Conservation (phyloP, 495 filamentous ascomycete genomes). For the Sphaerosporella brunnea region DNA sequence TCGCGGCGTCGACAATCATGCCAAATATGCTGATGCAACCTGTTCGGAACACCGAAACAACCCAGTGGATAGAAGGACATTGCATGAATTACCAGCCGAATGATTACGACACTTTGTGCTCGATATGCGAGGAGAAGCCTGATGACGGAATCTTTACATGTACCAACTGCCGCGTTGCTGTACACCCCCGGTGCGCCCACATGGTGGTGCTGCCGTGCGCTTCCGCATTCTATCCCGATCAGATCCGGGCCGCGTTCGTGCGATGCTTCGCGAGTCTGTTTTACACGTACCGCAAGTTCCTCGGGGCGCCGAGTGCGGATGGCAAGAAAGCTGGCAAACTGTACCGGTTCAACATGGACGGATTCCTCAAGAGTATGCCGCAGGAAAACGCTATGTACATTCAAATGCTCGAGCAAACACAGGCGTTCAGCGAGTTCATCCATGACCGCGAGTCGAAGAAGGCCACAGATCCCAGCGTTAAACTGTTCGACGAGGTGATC, state of each 20-base stretch:
- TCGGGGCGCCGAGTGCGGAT: constrained; percentile 56
- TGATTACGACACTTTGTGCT: constrained; percentile 54
- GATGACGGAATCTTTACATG: constrained; percentile 86
- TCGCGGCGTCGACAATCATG: constrained; percentile 97
- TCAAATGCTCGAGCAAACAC: constrained; percentile 72
- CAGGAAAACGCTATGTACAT: constrained; percentile 83
- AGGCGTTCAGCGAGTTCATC: constrained; percentile 95
- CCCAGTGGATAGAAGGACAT: constrained; percentile 86
- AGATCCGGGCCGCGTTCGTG: constrained; percentile 82
- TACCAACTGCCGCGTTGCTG: constrained; percentile 49
- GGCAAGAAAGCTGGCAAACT: constrained; percentile 72
- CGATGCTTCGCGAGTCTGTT: constrained; percentile 85
- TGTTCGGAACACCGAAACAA: constrained; percentile 68
- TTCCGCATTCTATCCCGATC: constrained; percentile 73
- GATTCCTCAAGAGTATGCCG: constrained; percentile 76
- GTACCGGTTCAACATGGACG: constrained; percentile 90
- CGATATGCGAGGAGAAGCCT: constrained; percentile 73
- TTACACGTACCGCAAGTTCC: constrained; percentile 82
- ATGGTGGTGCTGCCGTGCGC: constrained; percentile 77
- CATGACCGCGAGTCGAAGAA: constrained; percentile 63
- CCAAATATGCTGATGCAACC: constrained; percentile 74
- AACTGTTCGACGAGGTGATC: constrained; percentile 90
- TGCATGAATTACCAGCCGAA: constrained; percentile 56
- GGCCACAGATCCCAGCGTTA: constrained; percentile 43
- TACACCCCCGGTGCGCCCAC: constrained; percentile 66